These are phyloP conservation scores for Dendryphion nanum DNA, from an alignment of 2,329 filamentous ascomycete genomes.

Conservation along the genomic window DNA sequence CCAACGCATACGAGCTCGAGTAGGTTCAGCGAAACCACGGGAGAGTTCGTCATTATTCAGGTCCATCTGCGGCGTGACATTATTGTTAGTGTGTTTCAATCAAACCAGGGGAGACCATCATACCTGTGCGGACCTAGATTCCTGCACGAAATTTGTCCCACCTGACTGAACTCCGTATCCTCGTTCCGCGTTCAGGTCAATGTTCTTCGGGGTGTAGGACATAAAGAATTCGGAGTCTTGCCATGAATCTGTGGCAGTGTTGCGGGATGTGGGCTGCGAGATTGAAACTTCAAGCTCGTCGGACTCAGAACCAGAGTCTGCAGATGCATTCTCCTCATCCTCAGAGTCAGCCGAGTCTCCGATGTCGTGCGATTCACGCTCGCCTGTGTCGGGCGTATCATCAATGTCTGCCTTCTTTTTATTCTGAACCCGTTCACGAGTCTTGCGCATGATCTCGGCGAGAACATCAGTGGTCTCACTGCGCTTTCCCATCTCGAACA, in stretches of 20 bases:
- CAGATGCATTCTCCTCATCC: constrained; percentile 32
- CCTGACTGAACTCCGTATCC: constrained; percentile 92
- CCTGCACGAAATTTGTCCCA: constrained; percentile 76
- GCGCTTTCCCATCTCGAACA: constrained; percentile 87
- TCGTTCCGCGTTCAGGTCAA: constrained; percentile 81
- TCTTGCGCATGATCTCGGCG: constrained; percentile 73
- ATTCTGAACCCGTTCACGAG: constrained; percentile 67
- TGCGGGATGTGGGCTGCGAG: constrained; percentile 39
- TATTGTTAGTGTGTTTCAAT: no score
- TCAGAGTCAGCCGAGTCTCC: constrained; percentile 6
- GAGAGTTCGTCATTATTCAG: constrained; percentile 82
- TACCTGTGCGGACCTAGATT: no score
- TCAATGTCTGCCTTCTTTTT: constrained; percentile 46
- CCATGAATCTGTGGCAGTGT: constrained; percentile 53
- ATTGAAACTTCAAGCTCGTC: constrained; percentile 54
- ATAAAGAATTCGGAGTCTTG: constrained; percentile 92
- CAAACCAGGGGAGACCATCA: no score
- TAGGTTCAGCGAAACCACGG: constrained; percentile 72
- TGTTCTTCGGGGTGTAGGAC: constrained; percentile 83
- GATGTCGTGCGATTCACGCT: constrained; percentile 1
- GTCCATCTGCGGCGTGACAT: no score
- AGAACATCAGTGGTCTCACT: constrained; percentile 50
- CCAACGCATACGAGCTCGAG: constrained; percentile 81
- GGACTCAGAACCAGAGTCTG: constrained; percentile 40
- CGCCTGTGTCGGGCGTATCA: constrained; percentile 23